Evolutionary conservation across 495 filamentous ascomycete species (phyloP).

Genomic region (Aspergillus sclerotioniger): DNA sequence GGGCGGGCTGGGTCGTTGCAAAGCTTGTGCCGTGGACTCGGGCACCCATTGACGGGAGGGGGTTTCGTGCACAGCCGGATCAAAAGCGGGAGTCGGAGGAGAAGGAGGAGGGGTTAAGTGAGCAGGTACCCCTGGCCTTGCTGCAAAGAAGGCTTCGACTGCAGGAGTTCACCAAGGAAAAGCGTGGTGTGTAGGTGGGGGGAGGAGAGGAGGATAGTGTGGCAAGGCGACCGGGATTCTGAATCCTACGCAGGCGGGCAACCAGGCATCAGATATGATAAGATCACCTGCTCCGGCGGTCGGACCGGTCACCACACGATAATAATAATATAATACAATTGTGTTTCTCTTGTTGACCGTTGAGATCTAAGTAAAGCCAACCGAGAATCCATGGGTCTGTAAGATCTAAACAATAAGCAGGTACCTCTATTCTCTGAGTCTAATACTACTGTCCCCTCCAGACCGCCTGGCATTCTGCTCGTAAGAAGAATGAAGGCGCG

Average conservation of each 20-base stretch:
- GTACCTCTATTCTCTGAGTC: not conserved
- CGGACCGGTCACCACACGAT: constrained; percentile 16
- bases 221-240: constrained; percentile 19
- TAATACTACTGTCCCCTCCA: not conserved
- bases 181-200: constrained; percentile 9
- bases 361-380: no score
- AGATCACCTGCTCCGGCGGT: constrained; percentile 21
- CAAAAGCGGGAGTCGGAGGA: not conserved
- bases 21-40: constrained; percentile 13
- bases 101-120: not conserved
- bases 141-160: constrained; percentile 8
- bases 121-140: constrained; percentile 4
- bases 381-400: no score
- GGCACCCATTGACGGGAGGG: constrained; percentile 9
- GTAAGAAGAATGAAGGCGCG: constrained; percentile 1
- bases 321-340: not conserved
- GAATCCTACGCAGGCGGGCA: constrained; percentile 11
- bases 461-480: constrained; percentile 5
- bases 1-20: constrained; percentile 15
- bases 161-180: constrained; percentile 7
- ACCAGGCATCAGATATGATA: constrained; percentile 28
- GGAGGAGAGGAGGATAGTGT: constrained; percentile 17
- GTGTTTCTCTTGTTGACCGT: no score
- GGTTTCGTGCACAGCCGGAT: not conserved
- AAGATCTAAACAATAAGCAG: no score